phyloP scores from a whole-genome alignment of 106 monocot species.

The Acorus calamus region DNA sequence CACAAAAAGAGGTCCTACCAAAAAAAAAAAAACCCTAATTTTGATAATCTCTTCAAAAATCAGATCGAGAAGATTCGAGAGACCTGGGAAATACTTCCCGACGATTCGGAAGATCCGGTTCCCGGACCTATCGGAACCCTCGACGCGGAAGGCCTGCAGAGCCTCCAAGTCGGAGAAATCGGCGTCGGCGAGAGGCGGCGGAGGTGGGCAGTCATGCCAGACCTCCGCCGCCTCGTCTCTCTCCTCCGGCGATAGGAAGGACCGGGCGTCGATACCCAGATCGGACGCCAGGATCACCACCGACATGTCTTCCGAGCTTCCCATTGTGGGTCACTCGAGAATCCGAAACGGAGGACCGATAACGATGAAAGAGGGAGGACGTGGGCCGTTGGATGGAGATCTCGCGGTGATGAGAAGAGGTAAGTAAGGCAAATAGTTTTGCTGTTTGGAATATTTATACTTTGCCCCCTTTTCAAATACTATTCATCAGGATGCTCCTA shows the following conservation, averaged over 20 bases:
- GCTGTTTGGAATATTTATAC: too few relatives aligned
- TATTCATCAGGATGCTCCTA: too few relatives aligned
- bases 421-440: too few relatives aligned
- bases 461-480: too few relatives aligned
- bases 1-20: background rate
- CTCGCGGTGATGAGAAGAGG: too few relatives aligned
- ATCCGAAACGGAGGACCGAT: too few relatives aligned
- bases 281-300: constrained; percentile 84
- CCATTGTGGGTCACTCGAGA: too few relatives aligned
- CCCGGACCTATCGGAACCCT: constrained; percentile 63
- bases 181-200: background rate
- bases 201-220: constrained; percentile 73
- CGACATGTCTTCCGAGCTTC: constrained; percentile 48
- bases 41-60: too few relatives aligned
- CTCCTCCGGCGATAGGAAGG: constrained; percentile 33
- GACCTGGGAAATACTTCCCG: constrained; percentile 91
- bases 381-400: too few relatives aligned
- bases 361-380: too few relatives aligned
- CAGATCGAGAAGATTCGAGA: background rate
- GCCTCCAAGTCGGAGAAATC: constrained; percentile 72
- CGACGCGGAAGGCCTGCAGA: constrained; percentile 58
- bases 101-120: constrained; percentile 83
- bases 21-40: background rate
- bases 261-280: constrained; percentile 60
- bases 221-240: constrained; percentile 21